Percentiles rank a stretch among this genome's conserved stretches.
phyloP scores from a whole-genome alignment of 108 stramenopile species.

The Poteriospumella lacustris region DNA sequence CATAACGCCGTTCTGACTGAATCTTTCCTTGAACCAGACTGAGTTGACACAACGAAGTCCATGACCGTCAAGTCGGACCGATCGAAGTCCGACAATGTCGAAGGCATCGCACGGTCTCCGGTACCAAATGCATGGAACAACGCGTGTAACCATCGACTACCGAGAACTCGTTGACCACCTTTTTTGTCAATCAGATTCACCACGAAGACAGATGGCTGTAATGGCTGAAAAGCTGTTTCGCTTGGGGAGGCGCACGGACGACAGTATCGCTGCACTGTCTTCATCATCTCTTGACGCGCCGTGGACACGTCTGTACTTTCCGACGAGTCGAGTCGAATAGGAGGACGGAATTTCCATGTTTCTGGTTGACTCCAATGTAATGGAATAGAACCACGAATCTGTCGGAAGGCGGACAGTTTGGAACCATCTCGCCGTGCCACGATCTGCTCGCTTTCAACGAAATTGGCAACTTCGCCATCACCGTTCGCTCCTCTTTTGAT shows the following conservation, averaged over 20 bases:
- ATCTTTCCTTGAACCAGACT: no score
- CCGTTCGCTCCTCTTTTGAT: background rate
- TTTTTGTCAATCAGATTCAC: constrained; percentile 26
- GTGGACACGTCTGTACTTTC: no score
- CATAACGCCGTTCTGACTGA: no score
- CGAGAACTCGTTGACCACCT: background rate
- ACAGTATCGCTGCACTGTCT: background rate
- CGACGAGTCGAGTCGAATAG: background rate
- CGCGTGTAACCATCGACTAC: background rate
- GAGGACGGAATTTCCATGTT: constrained; percentile 14
- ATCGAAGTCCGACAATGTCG: no score
- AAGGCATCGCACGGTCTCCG: no score
- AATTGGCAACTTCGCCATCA: constrained; percentile 17
- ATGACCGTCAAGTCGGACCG: no score
- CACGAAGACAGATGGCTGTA: background rate
- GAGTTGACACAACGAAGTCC: no score
- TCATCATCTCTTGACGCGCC: background rate
- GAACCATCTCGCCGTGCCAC: background rate
- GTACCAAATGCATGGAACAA: no score
- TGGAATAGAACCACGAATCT: constrained; percentile 30
- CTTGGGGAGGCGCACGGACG: background rate
- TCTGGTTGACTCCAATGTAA: constrained; percentile 22
- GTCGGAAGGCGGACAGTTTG: background rate
- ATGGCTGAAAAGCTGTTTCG: background rate
- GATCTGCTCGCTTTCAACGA: constrained; percentile 10